Conservation (phyloP, 148 eudicot species). For the Arbutus unedo region DNA sequence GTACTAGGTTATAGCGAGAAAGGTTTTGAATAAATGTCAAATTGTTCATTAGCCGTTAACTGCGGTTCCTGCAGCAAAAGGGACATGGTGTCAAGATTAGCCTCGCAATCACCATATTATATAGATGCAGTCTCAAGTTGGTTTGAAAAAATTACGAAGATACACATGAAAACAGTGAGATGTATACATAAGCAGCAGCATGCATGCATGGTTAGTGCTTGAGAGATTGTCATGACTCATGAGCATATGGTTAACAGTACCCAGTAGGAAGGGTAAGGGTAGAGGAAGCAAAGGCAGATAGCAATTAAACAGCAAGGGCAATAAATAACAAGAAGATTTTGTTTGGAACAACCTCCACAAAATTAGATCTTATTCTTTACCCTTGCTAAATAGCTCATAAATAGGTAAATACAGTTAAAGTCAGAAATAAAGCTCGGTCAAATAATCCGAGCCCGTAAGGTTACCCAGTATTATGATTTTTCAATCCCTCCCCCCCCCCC, state of each 20-base stretch:
- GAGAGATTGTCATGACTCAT: not conserved
- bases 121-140: not conserved
- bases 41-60: constrained; percentile 43
- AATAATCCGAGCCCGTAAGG: no score
- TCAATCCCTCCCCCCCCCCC: no score
- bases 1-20: constrained; percentile 33
- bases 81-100: not conserved
- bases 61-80: constrained; percentile 55
- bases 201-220: not conserved
- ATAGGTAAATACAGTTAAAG: not conserved
- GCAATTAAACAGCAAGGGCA: not conserved
- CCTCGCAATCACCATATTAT: not conserved
- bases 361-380: not conserved
- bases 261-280: no score
- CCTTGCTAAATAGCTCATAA: not conserved
- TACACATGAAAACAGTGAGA: not conserved
- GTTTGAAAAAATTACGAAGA: not conserved
- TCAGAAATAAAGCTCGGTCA: not conserved
- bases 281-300: no score
- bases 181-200: not conserved
- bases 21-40: constrained; percentile 42
- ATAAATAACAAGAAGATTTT: not conserved
- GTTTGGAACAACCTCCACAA: not conserved
- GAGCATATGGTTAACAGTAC: no score
- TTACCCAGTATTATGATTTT: no score